Evolutionary conservation across 176 grass and related monocot species (phyloP).

Genomic region (Microstegium vimineum): DNA sequence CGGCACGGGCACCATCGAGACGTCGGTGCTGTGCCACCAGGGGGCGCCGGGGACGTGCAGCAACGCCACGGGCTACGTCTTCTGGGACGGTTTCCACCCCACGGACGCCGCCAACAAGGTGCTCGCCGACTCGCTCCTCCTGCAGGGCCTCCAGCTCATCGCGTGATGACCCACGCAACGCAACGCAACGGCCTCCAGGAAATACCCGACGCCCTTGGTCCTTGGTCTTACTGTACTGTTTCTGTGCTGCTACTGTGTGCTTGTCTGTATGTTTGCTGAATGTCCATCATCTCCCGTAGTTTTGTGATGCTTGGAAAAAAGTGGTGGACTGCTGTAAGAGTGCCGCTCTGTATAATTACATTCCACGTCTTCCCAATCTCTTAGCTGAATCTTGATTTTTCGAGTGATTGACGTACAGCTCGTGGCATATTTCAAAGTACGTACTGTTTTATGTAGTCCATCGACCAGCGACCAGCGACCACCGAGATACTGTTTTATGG

Average conservation of each 20-base stretch:
- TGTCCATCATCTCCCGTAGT: background rate
- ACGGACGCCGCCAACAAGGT: slow-evolving; percentile 89
- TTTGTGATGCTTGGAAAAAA: background rate
- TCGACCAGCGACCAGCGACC: background rate
- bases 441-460: background rate
- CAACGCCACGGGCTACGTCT: slow-evolving; percentile 85
- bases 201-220: background rate
- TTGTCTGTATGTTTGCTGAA: background rate
- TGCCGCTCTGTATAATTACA: background rate
- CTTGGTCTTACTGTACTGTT: too few relatives aligned
- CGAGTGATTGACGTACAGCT: background rate
- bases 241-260: background rate
- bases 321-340: background rate
- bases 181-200: background rate
- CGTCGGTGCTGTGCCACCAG: slow-evolving; percentile 74
- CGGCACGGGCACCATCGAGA: slow-evolving; percentile 88
- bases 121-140: slow-evolving; percentile 59
- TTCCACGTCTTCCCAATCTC: background rate
- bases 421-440: background rate
- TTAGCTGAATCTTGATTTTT: background rate
- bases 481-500: background rate
- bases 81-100: slow-evolving; percentile 98
- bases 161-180: too few relatives aligned
- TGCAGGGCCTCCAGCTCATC: slow-evolving; percentile 83
- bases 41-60: slow-evolving; percentile 63